Conservation (phyloP, 805 yeast genomes). For the Kazachstania martiniae region DNA sequence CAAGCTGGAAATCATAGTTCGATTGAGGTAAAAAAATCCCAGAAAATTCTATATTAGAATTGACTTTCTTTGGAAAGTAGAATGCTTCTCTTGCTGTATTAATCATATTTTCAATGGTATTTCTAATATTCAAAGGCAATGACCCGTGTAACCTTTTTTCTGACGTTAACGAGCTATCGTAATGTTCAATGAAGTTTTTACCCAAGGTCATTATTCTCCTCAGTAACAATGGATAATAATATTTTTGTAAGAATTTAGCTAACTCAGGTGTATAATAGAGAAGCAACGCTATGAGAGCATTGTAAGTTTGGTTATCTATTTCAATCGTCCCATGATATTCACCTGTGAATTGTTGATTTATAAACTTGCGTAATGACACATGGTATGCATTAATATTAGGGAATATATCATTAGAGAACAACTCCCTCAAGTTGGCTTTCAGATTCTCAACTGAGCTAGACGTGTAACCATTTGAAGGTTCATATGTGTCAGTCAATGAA, state of each 20-base stretch:
- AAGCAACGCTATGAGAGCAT: background rate
- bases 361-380: no score
- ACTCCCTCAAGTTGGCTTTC: no score
- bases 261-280: conserved; percentile 8
- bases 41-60: background rate
- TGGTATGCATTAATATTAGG: no score
- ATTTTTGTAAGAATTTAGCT: conserved; percentile 5
- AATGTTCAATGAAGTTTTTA: background rate
- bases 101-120: background rate
- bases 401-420: no score
- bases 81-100: background rate
- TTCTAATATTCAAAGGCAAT: background rate
- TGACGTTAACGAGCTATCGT: background rate
- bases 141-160: background rate
- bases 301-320: no score
- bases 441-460: no score
- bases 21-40: conserved; percentile 1
- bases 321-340: no score
- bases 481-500: conserved; percentile 2
- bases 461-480: no score
- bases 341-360: no score
- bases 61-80: background rate
- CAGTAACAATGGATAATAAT: conserved; percentile 3
- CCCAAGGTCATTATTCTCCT: background rate
- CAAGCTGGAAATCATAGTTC: background rate